Conservation (phyloP, 371 early-diverging fungal species). For the Actinomortierella ambigua region DNA sequence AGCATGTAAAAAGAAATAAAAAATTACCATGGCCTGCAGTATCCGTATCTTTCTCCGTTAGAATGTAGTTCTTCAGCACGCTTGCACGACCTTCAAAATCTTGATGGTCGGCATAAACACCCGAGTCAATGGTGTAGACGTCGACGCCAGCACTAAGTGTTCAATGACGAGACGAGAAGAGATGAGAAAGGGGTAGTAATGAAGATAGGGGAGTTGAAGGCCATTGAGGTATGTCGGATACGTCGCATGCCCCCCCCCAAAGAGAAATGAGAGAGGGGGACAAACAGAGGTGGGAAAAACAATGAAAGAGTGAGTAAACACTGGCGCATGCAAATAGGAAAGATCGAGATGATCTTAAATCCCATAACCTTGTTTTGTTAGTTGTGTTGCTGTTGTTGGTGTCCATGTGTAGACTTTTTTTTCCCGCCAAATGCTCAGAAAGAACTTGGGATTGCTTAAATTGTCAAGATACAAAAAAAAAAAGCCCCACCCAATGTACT, state of each 20-base stretch:
- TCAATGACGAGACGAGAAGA: not conserved
- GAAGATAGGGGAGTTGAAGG: not conserved
- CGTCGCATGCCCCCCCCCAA: too few species aligned
- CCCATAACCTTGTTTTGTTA: not conserved
- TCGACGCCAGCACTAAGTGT: constrained; percentile 44
- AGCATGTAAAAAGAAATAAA: not conserved
- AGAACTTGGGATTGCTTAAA: too few species aligned
- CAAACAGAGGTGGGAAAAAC: not conserved
- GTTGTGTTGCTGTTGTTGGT: not conserved
- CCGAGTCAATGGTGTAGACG: constrained; percentile 69
- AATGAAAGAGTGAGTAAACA: not conserved
- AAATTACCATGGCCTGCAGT: constrained; percentile 60
- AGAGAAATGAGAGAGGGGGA: not conserved
- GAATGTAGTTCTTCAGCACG: constrained; percentile 33
- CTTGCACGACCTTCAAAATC: constrained; percentile 61
- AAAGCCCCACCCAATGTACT: too few species aligned
- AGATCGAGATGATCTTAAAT: too few species aligned
- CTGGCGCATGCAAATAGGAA: too few species aligned
- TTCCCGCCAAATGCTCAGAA: not conserved
- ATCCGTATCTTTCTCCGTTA: constrained; percentile 50
- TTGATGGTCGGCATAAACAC: constrained; percentile 53
- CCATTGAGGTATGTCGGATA: too few species aligned
- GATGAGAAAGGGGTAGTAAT: not conserved
- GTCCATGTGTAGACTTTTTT: not conserved
- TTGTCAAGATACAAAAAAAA: too few species aligned